phyloP scores from a whole-genome alignment of 495 filamentous ascomycete genomes.

The Xanthoparmelia taractica region DNA sequence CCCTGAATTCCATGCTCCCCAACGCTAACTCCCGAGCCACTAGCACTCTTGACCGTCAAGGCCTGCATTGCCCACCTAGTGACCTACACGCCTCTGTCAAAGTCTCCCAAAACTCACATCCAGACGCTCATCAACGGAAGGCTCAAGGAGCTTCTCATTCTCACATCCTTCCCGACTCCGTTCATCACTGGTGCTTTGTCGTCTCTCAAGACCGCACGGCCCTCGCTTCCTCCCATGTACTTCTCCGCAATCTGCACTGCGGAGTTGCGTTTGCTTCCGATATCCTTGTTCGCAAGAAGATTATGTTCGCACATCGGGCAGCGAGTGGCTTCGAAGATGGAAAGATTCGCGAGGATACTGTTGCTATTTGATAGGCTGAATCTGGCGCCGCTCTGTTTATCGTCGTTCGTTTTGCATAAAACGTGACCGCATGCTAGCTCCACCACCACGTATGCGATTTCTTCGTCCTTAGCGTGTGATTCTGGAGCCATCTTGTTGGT shows the following conservation, averaged over 20 bases:
- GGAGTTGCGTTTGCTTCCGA: background rate
- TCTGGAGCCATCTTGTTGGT: background rate
- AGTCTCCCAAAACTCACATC: background rate
- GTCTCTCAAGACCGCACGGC: too few relatives aligned
- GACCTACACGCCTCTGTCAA: background rate
- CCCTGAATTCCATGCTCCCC: too few relatives aligned
- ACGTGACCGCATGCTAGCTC: background rate
- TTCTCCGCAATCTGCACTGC: too few relatives aligned
- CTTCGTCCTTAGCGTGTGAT: background rate
- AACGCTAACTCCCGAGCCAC: background rate
- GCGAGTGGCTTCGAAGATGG: background rate
- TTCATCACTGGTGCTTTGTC: too few relatives aligned
- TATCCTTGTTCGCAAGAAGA: background rate
- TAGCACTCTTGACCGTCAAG: background rate
- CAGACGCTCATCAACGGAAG: too few relatives aligned
- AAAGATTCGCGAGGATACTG: background rate
- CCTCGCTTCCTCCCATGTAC: too few relatives aligned
- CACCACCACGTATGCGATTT: background rate
- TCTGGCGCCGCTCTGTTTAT: background rate
- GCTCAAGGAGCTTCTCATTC: too few relatives aligned
- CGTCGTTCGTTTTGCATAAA: background rate
- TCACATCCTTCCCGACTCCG: too few relatives aligned
- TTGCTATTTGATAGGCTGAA: background rate
- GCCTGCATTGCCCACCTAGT: background rate
- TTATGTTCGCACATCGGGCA: background rate